These are phyloP conservation scores for Didymella glomerata DNA, from an alignment of 2,329 filamentous ascomycete species.

Conservation along the genomic window DNA sequence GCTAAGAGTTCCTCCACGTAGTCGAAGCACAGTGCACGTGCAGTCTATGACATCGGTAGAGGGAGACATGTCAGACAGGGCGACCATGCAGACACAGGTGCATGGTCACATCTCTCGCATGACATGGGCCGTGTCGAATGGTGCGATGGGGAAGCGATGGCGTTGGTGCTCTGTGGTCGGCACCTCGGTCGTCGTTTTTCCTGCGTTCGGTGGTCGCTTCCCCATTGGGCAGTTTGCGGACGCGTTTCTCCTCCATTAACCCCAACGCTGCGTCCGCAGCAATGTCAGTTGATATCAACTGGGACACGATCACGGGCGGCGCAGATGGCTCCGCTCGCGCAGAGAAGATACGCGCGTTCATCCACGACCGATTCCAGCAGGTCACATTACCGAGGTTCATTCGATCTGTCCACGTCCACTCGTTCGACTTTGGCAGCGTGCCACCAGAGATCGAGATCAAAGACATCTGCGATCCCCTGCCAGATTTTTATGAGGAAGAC, in stretches of 20 bases:
- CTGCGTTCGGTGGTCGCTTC: conserved; percentile 33
- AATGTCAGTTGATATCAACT: conserved; percentile 99
- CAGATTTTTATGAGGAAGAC: conserved; percentile 93
- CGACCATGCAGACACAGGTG: conserved; percentile 28
- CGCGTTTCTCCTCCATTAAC: conserved; percentile 36
- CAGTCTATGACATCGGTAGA: conserved; percentile 20
- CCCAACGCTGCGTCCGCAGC: conserved; percentile 35
- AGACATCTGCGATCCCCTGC: conserved; percentile 93
- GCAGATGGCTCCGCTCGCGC: conserved; percentile 86
- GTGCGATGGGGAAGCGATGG: conserved; percentile 27
- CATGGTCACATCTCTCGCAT: conserved; percentile 31
- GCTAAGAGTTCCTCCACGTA: conserved; percentile 10
- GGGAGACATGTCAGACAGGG: conserved; percentile 23
- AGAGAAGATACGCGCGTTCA: conserved; percentile 86
- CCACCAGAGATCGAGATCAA: conserved; percentile 89
- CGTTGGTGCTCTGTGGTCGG: conserved; percentile 28
- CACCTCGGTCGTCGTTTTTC: conserved; percentile 26
- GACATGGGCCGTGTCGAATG: conserved; percentile 24
- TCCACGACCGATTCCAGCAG: conserved; percentile 94
- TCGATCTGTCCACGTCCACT: conserved; percentile 91
- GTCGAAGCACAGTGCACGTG: conserved; percentile 12
- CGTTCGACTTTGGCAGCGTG: conserved; percentile 88
- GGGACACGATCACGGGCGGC: conserved; percentile 89
- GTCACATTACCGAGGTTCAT: conserved; percentile 94
- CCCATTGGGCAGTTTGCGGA: conserved; percentile 30